phyloP scores from a whole-genome alignment of 805 yeast species.

The Ogataea trehalophila region DNA sequence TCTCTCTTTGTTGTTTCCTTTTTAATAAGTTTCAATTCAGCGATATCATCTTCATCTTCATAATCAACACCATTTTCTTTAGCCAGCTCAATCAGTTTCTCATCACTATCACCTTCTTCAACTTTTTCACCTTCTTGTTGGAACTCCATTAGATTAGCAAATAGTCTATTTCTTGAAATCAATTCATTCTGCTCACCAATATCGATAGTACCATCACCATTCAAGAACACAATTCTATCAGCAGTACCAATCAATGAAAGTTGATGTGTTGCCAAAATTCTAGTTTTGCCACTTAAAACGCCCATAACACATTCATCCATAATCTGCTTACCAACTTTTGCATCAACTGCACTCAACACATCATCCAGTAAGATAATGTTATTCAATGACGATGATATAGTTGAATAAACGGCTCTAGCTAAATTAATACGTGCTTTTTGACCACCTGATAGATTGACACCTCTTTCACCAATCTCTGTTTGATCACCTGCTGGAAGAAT shows the following conservation, averaged over 20 bases:
- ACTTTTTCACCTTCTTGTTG: slow-evolving; percentile 30
- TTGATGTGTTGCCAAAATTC: slow-evolving; percentile 82
- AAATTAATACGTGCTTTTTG: slow-evolving; percentile 74
- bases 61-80: slow-evolving; percentile 6
- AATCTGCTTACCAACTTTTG: slow-evolving; percentile 58
- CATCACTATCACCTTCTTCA: slow-evolving; percentile 22
- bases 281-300: slow-evolving; percentile 50
- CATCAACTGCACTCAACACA: slow-evolving; percentile 66
- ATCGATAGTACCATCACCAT: slow-evolving; percentile 57
- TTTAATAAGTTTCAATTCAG: slow-evolving; percentile 5
- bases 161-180: slow-evolving; percentile 31
- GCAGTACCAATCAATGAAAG: slow-evolving; percentile 65
- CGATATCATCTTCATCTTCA: slow-evolving; percentile 7
- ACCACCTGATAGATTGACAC: slow-evolving; percentile 82
- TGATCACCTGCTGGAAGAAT: slow-evolving; percentile 69
- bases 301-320: slow-evolving; percentile 60
- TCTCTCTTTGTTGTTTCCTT: slow-evolving; percentile 14
- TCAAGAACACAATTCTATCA: slow-evolving; percentile 62
- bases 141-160: slow-evolving; percentile 36
- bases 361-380: slow-evolving; percentile 62
- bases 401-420: slow-evolving; percentile 65
- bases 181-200: slow-evolving; percentile 60
- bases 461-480: slow-evolving; percentile 83
- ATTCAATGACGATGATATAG: slow-evolving; percentile 25
- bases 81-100: slow-evolving; percentile 1